Base-by-base conservation (phyloP, 805 yeast species). In the Saccharomycopsis olivae region DNA sequence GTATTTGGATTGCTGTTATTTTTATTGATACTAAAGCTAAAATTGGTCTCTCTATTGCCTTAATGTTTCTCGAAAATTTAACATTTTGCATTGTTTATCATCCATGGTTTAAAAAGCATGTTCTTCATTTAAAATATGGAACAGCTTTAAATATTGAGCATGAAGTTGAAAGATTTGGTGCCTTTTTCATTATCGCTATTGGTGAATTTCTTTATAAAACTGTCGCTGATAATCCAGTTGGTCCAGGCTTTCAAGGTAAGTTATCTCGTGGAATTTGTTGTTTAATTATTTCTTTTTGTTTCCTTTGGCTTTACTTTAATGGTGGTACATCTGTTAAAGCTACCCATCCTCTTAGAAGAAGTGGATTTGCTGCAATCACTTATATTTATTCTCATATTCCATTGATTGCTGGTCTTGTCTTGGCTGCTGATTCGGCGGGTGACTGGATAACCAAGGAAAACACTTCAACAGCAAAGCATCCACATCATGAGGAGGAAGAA, bases 111-210 rank as follows among this genome's bases (percentile, higher is more conserved):
- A 73, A 73, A 49, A 38, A 35, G 20, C 61, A 51, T 25, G n/a
- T 54, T 15, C 40, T 75, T 45, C 55, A 61, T 9, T 52, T 69
- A 38, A 62, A 60, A 11, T 66, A 63, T 40, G 66, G 78, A 9
- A 73, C 84, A 0, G 83, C 83, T 1, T 52, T 75, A 44, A 75
- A 74, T 51, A 72, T 78, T 41, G 82, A 75, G 47, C 83, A 77
- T 51, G 81, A 75, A 51, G 78, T 73, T 20, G 84, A 78, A 50
- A 54, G 84, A 40, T 65, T 62, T 49, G 64, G 69, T 2, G 72
- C 76, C 0, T 77, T 77, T 50, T 75, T 64, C 39, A 66, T 75
- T 47, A 75, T 78, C 54, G 81, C 80, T 3, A 64, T 77, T 46
- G 84, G 84, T 27, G 83, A 76, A 47, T 76, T 73, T 47, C 55